A percentile compares a stretch with the other conserved stretches of the same genome.
Evolutionary conservation across 192 early-diverging fungal genomes (phyloP).

Genomic region (Coemansia sp.): DNA sequence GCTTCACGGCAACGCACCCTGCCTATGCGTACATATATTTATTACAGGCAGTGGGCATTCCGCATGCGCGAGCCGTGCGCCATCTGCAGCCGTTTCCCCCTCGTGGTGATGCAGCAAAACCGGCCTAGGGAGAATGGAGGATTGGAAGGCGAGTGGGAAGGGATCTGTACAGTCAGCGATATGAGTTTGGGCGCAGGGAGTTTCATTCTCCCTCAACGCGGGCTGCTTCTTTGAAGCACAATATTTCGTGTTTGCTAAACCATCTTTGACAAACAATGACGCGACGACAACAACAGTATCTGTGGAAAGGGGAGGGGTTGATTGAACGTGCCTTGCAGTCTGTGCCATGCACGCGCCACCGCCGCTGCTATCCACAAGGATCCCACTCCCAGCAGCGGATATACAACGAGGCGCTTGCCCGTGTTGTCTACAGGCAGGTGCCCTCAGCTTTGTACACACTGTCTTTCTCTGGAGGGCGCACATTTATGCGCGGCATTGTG

Average conservation of each 20-base stretch:
- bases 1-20: not conserved
- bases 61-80: constrained; percentile 7
- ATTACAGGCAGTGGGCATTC: constrained; percentile 6
- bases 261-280: not conserved
- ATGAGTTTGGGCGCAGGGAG: not conserved
- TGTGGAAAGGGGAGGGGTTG: not conserved
- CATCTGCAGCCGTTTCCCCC: constrained; percentile 3
- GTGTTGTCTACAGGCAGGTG: not conserved
- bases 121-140: not conserved
- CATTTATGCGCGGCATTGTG: not conserved
- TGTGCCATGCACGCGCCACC: constrained; percentile 3
- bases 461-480: not conserved
- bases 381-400: not conserved
- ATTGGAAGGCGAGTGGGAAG: not conserved
- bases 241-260: not conserved
- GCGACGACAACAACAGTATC: not conserved
- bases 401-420: not conserved
- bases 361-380: not conserved
- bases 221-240: constrained; percentile 3
- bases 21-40: constrained; percentile 8
- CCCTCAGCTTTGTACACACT: not conserved
- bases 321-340: not conserved
- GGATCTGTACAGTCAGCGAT: constrained; percentile 7
- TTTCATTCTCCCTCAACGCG: not conserved
- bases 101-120: not conserved